Evolutionary conservation across 1,139 yeast genomes (phyloP).

Genomic region (Blastobotrys aristatus): DNA sequence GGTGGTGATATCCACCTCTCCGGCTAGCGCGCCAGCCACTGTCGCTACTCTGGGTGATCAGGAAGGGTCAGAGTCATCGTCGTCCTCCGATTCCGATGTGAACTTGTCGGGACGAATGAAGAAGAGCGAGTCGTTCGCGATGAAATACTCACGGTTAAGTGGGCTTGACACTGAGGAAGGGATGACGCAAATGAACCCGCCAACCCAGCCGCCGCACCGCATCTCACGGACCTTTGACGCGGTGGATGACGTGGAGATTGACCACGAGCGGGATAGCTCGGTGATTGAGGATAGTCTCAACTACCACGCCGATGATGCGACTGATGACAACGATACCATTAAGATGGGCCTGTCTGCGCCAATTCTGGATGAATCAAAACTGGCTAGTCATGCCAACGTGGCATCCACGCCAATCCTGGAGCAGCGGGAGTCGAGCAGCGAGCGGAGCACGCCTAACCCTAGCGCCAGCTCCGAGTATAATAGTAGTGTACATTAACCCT

Average conservation of each 20-base stretch:
- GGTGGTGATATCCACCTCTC: neutral
- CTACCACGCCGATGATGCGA: neutral
- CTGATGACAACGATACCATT: neutral
- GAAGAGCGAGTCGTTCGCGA: neutral
- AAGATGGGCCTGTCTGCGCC: neutral
- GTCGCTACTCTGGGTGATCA: neutral
- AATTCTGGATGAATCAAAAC: neutral
- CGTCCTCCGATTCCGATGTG: neutral
- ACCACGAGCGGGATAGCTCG: neutral
- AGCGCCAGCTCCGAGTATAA: neutral
- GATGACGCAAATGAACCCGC: neutral
- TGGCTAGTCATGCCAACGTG: neutral
- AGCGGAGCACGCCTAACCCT: neutral
- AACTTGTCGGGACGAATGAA: neutral
- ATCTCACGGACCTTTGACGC: neutral
- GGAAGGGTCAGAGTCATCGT: neutral
- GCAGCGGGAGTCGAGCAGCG: neutral
- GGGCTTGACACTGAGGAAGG: neutral
- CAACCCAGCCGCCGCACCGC: neutral
- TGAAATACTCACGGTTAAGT: slow-evolving; percentile 1
- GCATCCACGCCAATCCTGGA: neutral
- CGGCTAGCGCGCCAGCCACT: neutral
- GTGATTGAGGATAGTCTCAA: neutral
- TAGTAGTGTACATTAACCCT: no score
- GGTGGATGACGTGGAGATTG: neutral